Evolutionary conservation across 371 early-diverging fungal genomes (phyloP), one percentile per base, ranked within the genome.

Genomic region (Nematocida homosporus): DNA sequence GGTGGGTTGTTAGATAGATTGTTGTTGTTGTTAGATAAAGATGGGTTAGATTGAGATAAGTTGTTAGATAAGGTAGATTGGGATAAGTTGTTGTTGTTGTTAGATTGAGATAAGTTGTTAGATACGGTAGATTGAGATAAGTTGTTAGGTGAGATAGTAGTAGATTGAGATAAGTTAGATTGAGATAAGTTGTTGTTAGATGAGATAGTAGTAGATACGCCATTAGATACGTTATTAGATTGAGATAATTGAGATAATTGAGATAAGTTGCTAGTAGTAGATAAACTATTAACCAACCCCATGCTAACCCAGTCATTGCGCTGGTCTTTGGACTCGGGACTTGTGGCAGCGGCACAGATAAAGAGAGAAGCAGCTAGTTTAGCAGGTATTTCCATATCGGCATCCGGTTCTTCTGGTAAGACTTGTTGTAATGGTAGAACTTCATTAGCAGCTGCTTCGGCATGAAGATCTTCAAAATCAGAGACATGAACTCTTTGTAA

Each of bases 391-490:
- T 59, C 25, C 25, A 27, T 51, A 13, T 3, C 34, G 18, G 63
- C n/a, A 8, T 34, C 63, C 10, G 40, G 44, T 2, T 72, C 60
- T 29, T 10, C 30, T 8, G 75, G 61, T 23, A 44, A 13, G 44
- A 13, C 20, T 44, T 13, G 20, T 13, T 44, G 44, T n/a, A n/a
- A n/a, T n/a, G n/a, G n/a, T n/a, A 16, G 27, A 55, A 72, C 41
- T 32, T 51, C 50, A 3, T 32, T 40, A 2, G 38, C 18, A 20
- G 44, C 20, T 2, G 54, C 75, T 23, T 30, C 54, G 29, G 40
- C 52, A 50, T 72, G 75, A 25, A 72, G 63, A 29, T 72, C 75
- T 44, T 72, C 32, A 35, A 72, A 72, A 32, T 72, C 63, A 0
- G 75, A 77, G 16, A 38, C 8, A 8, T 29, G 25, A 32, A 72